Percentiles rank a stretch among this genome's conserved stretches.
Evolutionary conservation across 2,329 filamentous ascomycete species (phyloP).

Genomic region (Fusarium ramigenum): DNA sequence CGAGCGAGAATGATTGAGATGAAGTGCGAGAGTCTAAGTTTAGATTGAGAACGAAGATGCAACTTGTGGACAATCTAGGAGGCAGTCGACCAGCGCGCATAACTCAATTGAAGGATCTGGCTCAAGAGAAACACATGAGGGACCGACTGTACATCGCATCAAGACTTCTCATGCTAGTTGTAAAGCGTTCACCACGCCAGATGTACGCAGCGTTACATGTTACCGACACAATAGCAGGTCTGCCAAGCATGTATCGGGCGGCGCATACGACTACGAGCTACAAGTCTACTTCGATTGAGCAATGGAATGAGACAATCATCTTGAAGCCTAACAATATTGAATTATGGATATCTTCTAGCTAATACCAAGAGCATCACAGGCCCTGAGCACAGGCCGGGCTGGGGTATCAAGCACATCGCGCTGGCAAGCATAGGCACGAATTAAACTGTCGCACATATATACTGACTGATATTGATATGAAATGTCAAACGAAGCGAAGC

Average conservation of each 20-base stretch:
- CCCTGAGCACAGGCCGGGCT: neutral
- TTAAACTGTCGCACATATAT: constrained; percentile 14
- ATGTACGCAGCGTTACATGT: neutral
- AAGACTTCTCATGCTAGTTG: accelerated
- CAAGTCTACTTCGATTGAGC: neutral
- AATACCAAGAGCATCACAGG: neutral
- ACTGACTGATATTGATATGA: constrained; percentile 12
- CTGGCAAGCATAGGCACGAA: constrained; percentile 4
- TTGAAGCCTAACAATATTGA: constrained; percentile 10
- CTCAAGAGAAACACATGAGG: accelerated
- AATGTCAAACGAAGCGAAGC: constrained; percentile 11
- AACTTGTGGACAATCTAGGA: neutral
- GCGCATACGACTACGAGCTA: neutral
- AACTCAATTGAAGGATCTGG: neutral
- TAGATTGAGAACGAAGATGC: neutral
- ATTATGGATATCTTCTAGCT: constrained; percentile 18
- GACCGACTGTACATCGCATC: too few relatives aligned
- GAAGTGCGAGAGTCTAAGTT: too few relatives aligned
- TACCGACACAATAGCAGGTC: too few relatives aligned
- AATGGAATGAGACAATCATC: neutral
- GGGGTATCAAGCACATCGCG: constrained; percentile 28
- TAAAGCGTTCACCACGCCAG: accelerated
- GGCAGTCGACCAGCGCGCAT: neutral
- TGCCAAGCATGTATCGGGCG: too few relatives aligned
- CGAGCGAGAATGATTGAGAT: accelerated